Base-by-base conservation (phyloP, 164 flowering plant genomes). In the Stephania japonica region DNA sequence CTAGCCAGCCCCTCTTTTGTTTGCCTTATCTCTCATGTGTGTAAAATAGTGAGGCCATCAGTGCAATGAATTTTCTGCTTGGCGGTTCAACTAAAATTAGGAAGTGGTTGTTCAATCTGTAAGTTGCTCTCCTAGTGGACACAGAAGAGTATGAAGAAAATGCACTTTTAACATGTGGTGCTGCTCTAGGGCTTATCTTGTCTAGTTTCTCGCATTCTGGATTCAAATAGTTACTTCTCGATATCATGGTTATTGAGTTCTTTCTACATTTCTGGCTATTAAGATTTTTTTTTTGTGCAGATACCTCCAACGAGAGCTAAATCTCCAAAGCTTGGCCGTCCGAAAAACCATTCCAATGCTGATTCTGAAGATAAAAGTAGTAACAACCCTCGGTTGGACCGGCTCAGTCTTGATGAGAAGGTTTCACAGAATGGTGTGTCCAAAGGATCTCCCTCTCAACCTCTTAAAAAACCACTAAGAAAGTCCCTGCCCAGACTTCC, bases 251-350 rank as follows among this genome's bases (percentile, higher is more conserved):
- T 56, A 6, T 56, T 6, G 19, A 56, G 23, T 19, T 19, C 21
- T 19, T 59, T 59, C 64, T 59, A 24, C 9, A n/a, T 59, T 59
- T 59, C 7, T 59, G 23, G 38, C 38, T 32, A 7, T n/a, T 59
- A 59, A 59, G 16, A 59, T 7, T n/a, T 62, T 49, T 7, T 49
- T 56, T 23, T 77, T 42, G 69, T 80, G 79, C 82, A 94, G 98
- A 87, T 87, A 72, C 99, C 98, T 25, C 77, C 96, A 42, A 94
- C 99, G 9, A 89, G 99, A 80, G 85, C 99, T 19, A 92, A 87
- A 80, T 95, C 99, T 71, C 98, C 98, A 56, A 95, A 93, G 77
- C 87, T 95, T 63, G 97, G 97, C 25, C 85, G 97, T 26, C 89
- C 67, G 70, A 95, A 91, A 87, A 77, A 73, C 68, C 76, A 85